A percentile compares a stretch with the other conserved stretches of the same genome.
phyloP scores from a whole-genome alignment of 2,329 filamentous ascomycete genomes.

The Cyclaneusma minus region DNA sequence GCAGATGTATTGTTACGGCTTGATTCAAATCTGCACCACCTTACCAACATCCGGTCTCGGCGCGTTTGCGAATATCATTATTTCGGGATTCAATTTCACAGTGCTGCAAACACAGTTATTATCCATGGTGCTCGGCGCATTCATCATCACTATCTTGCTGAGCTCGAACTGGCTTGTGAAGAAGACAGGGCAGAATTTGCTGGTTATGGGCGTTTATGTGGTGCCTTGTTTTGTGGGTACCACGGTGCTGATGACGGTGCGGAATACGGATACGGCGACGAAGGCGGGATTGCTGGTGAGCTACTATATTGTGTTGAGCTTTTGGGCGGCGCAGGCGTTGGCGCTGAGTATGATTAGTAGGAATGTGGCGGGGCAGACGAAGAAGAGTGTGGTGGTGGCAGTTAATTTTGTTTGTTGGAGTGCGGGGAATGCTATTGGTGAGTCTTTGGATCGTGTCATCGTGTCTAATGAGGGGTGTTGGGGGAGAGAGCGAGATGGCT shows the following conservation, averaged over 20 bases:
- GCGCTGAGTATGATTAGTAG: slow-evolving; percentile 43
- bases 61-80: slow-evolving; percentile 61
- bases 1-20: slow-evolving; percentile 48
- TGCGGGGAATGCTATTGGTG: slow-evolving; percentile 38
- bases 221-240: slow-evolving; percentile 59
- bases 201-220: slow-evolving; percentile 50
- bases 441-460: too few species aligned
- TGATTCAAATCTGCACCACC: slow-evolving; percentile 56
- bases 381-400: slow-evolving; percentile 33
- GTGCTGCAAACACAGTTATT: slow-evolving; percentile 55
- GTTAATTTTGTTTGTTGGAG: slow-evolving; percentile 34
- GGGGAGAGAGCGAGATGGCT: too few species aligned
- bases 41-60: slow-evolving; percentile 59
- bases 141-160: slow-evolving; percentile 57
- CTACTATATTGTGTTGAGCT: slow-evolving; percentile 65
- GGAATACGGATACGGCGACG: slow-evolving; percentile 38
- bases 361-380: slow-evolving; percentile 35
- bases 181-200: slow-evolving; percentile 51
- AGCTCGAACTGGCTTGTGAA: slow-evolving; percentile 52
- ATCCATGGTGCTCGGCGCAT: slow-evolving; percentile 59
- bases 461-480: too few species aligned
- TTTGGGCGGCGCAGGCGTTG: slow-evolving; percentile 60
- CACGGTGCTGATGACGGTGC: slow-evolving; percentile 54
- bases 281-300: slow-evolving; percentile 53
- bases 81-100: slow-evolving; percentile 51